Conservation (phyloP, 805 yeast genomes). For the Ogataea ganodermae region DNA sequence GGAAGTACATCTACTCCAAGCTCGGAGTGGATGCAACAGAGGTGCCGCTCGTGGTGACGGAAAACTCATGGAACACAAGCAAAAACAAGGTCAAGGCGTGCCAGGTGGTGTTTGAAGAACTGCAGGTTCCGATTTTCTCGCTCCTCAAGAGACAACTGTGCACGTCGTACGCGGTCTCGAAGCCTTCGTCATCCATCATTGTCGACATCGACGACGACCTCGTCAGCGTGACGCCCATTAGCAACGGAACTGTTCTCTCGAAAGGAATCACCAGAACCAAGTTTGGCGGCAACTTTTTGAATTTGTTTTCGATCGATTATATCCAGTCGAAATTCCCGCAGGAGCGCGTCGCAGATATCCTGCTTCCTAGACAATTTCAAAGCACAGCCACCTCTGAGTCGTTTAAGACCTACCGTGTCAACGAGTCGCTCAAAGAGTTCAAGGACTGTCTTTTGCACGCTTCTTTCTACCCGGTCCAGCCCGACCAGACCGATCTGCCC, state of each 20-base stretch:
- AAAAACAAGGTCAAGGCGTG: constrained; percentile 58
- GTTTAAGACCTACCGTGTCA: constrained; percentile 41
- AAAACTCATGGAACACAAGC: constrained; percentile 66
- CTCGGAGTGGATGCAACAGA: constrained; percentile 57
- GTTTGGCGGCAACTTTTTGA: constrained; percentile 84
- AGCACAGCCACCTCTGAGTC: constrained; percentile 36
- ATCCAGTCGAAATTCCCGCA: constrained; percentile 39
- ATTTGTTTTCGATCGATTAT: constrained; percentile 58
- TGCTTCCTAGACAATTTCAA: constrained; percentile 37
- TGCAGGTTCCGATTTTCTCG: constrained; percentile 76
- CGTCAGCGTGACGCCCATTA: constrained; percentile 72
- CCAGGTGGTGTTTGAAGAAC: constrained; percentile 73
- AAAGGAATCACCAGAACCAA: constrained; percentile 67
- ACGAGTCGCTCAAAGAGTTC: constrained; percentile 49
- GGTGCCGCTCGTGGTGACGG: constrained; percentile 59
- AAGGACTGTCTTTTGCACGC: constrained; percentile 38
- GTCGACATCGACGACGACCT: constrained; percentile 77
- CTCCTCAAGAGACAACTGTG: constrained; percentile 77
- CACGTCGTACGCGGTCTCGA: constrained; percentile 74
- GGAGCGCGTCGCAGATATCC: constrained; percentile 30
- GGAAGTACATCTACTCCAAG: constrained; percentile 63
- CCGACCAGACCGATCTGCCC: constrained; percentile 28
- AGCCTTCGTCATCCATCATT: constrained; percentile 69
- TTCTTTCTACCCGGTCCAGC: constrained; percentile 33
- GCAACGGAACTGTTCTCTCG: constrained; percentile 69